phyloP scores from a whole-genome alignment of 1,139 yeast genomes.

The Saccharomyces hybrid region DNA sequence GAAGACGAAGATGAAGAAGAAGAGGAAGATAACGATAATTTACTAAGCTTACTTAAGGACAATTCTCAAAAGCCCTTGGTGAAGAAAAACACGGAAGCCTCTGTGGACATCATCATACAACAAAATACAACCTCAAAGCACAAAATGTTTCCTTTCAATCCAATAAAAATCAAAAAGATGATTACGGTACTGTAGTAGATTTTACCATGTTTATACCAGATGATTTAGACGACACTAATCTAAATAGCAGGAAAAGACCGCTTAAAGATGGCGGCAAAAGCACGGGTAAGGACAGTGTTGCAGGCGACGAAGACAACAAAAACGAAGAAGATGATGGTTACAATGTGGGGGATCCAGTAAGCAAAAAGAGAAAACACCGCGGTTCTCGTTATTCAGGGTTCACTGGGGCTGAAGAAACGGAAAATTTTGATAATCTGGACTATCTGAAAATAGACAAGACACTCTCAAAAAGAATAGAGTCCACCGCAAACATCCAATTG shows the following conservation, averaged over 20 bases:
- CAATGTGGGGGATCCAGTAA: slow-evolving; percentile 17
- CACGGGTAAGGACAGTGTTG: slow-evolving; percentile 9
- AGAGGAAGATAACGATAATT: slow-evolving; percentile 30
- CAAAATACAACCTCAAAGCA: slow-evolving; percentile 51
- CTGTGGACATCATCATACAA: slow-evolving; percentile 58
- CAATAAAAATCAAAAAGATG: slow-evolving; percentile 60
- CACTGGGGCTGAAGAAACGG: slow-evolving; percentile 20
- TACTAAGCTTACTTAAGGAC: slow-evolving; percentile 15
- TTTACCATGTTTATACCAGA: slow-evolving; percentile 46
- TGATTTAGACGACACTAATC: slow-evolving; percentile 30
- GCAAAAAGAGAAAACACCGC: slow-evolving; percentile 11
- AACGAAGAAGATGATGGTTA: slow-evolving; percentile 29
- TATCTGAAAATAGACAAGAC: slow-evolving; percentile 46
- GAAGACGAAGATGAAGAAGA: slow-evolving; percentile 33
- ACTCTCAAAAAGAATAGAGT: slow-evolving; percentile 44
- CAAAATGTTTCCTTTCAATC: slow-evolving; percentile 70
- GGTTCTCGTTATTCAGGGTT: slow-evolving; percentile 9
- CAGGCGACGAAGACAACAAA: slow-evolving; percentile 8
- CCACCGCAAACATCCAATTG: slow-evolving; percentile 38
- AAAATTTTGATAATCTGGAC: slow-evolving; percentile 37
- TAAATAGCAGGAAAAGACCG: slow-evolving; percentile 24
- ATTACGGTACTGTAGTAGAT: slow-evolving; percentile 73
- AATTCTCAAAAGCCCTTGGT: slow-evolving; percentile 11
- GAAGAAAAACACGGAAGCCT: slow-evolving; percentile 20
- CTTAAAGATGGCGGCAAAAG: slow-evolving; percentile 27